phyloP scores from a whole-genome alignment of 2,329 filamentous ascomycete species.

The Beauveria varroae region DNA sequence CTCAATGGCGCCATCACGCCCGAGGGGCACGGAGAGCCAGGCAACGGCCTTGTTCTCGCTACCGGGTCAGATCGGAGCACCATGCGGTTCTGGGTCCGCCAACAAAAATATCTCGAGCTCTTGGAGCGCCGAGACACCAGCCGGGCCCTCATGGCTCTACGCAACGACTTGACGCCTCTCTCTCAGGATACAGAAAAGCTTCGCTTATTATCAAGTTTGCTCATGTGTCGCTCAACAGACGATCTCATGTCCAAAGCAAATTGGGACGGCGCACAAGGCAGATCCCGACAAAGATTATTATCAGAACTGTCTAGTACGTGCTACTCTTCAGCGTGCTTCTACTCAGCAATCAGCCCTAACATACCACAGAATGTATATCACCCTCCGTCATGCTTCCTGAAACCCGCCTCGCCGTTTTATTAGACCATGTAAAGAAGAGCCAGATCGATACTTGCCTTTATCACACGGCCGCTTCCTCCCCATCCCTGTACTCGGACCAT shows the following conservation, averaged over 20 bases:
- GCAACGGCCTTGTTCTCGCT: slow-evolving; percentile 63
- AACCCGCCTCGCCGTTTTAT: slow-evolving; percentile 71
- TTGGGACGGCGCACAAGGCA: slow-evolving; percentile 76
- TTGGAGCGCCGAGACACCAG: slow-evolving; percentile 69
- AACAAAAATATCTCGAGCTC: slow-evolving; percentile 92
- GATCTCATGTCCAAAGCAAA: slow-evolving; percentile 69
- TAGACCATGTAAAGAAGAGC: slow-evolving; percentile 75
- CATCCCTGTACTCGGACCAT: slow-evolving; percentile 86
- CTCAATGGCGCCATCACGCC: slow-evolving; percentile 49
- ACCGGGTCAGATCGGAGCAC: slow-evolving; percentile 66
- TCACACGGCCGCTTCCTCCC: slow-evolving; percentile 71
- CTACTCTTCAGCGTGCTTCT: background rate
- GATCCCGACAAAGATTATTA: slow-evolving; percentile 67
- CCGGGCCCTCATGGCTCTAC: slow-evolving; percentile 72
- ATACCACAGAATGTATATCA: slow-evolving; percentile 67
- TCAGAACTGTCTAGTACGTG: slow-evolving; percentile 74
- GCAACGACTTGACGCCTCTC: slow-evolving; percentile 79
- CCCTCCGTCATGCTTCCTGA: slow-evolving; percentile 96
- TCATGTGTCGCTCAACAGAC: slow-evolving; percentile 78
- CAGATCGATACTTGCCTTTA: slow-evolving; percentile 82
- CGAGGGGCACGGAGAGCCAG: slow-evolving; percentile 25
- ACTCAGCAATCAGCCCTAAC: background rate
- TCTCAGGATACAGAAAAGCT: slow-evolving; percentile 70
- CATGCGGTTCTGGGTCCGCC: slow-evolving; percentile 82
- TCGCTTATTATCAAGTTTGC: slow-evolving; percentile 76